A percentile compares a stretch with the other conserved stretches of the same genome.
phyloP scores from a whole-genome alignment of 163 green algal species.

The Chlorella variabilis region DNA sequence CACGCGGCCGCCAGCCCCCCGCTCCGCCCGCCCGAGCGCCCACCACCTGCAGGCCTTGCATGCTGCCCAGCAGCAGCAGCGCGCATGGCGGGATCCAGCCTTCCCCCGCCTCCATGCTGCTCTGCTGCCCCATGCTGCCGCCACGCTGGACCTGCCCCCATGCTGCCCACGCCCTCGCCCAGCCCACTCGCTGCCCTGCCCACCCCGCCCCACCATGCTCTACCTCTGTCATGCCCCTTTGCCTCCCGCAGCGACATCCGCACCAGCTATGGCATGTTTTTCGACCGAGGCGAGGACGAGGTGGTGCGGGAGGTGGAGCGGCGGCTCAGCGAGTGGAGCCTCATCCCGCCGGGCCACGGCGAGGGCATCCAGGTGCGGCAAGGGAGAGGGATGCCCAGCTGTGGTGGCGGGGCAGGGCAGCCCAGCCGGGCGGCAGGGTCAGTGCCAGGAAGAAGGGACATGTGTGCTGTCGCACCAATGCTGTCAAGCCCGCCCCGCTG shows the following conservation, averaged over 20 bases:
- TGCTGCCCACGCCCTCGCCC: background rate
- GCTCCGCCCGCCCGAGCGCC: too few species aligned
- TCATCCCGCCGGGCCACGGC: slow-evolving; percentile 68
- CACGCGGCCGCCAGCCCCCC: too few species aligned
- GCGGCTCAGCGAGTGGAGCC: slow-evolving; percentile 62
- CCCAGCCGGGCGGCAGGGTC: too few species aligned
- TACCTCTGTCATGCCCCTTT: background rate
- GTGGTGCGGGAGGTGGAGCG: slow-evolving; percentile 63
- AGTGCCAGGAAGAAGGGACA: too few species aligned
- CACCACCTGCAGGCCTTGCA: too few species aligned
- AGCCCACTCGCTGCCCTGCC: background rate
- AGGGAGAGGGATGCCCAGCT: background rate
- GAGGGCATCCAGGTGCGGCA: slow-evolving; percentile 66
- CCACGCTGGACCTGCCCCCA: background rate
- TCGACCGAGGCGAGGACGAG: slow-evolving; percentile 58
- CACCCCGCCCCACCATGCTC: background rate
- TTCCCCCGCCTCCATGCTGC: background rate
- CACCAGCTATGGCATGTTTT: slow-evolving; percentile 71
- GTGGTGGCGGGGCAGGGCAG: too few species aligned
- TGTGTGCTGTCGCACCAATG: background rate
- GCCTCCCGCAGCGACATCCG: slow-evolving; percentile 56
- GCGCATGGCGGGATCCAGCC: too few species aligned
- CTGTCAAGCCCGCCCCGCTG: background rate
- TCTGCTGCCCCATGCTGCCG: background rate
- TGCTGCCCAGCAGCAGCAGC: too few species aligned